A percentile compares a stretch with the other conserved stretches of the same genome.
Conservation (phyloP, 352 stramenopile species). For the Pythium grandisporangium region DNA sequence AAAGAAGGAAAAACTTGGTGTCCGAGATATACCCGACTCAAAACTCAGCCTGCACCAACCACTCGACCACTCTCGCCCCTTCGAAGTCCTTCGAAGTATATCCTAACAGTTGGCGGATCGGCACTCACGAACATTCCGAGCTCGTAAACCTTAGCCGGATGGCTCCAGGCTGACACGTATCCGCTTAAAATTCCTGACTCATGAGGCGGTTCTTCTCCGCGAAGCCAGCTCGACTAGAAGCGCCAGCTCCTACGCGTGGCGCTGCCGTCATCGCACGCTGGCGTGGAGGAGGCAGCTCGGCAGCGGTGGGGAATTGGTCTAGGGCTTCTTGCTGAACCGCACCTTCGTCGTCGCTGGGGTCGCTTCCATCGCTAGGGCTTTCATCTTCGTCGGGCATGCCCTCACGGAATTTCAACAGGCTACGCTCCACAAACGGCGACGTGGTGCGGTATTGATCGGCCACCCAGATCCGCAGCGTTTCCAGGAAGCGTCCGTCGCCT, state of each 20-base stretch:
- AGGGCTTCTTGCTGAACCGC: slow-evolving; percentile 6
- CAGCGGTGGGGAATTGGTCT: slow-evolving; percentile 3
- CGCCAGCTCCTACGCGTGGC: slow-evolving; percentile 8
- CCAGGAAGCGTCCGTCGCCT: slow-evolving; percentile 59
- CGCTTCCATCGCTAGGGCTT: slow-evolving; percentile 13
- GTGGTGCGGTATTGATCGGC: slow-evolving; percentile 81
- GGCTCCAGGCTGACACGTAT: too few relatives aligned
- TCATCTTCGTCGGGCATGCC: slow-evolving; percentile 44
- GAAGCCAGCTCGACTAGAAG: slow-evolving; percentile 38
- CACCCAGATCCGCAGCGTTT: slow-evolving; percentile 81
- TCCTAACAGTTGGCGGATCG: too few relatives aligned
- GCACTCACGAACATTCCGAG: too few relatives aligned
- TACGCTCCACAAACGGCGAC: slow-evolving; percentile 79
- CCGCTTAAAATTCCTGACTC: slow-evolving; percentile 45
- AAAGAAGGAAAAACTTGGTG: too few relatives aligned
- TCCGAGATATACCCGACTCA: too few relatives aligned
- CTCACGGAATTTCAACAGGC: slow-evolving; percentile 72
- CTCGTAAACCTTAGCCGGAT: too few relatives aligned
- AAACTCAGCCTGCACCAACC: too few relatives aligned
- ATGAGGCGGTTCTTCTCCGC: slow-evolving; percentile 37
- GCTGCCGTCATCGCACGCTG: slow-evolving; percentile 6
- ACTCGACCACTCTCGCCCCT: too few relatives aligned
- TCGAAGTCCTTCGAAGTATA: too few relatives aligned
- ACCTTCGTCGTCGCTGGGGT: slow-evolving; percentile 9
- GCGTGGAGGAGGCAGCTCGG: slow-evolving; percentile 11